Base-by-base conservation (phyloP, 1,284 basidiomycete species). In the Boletellus sp. region DNA sequence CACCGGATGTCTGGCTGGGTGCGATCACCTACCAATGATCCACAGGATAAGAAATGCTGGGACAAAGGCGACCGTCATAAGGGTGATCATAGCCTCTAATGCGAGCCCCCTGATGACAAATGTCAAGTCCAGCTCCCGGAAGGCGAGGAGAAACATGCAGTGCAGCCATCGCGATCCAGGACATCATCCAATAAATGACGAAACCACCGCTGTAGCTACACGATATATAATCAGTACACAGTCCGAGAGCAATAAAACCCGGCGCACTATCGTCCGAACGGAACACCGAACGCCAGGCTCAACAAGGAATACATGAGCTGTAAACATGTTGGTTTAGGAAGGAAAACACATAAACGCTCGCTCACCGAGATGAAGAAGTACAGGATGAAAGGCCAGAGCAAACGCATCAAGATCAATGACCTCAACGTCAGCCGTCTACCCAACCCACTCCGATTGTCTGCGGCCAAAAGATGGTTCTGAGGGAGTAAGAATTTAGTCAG, bases 161-260 rank as follows among this genome's bases (percentile, higher is more conserved):
- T 0, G 82, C 69, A 16, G 73, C 58, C 82, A 85, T 85, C 13
- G 71, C 78, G 38, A 78, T 53, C 74, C 74, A 88, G 46, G 80
- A 78, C 50, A 85, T 66, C 77, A 86, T 83, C 82, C 85, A 89
- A 69, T 85, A 87, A 19, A 88, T 68, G 51, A 89, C 68, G 64
- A 89, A 88, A 0, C 86, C 87, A 22, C 67, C 61, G 8, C 77
- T 76, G 47, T 76, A 81, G 26, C 68, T 56, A 29, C 16, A 11
- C 8, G 7, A 20, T 10, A n/a, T n/a, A n/a, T n/a, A 30, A 26
- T 52, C 25, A 57, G 40, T 20, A 26, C 14, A 13, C 34, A 17
- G 30, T 32, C n/a, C n/a, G 30, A 26, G 29, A 34, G 20, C 1
- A 33, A 30, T 43, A 13, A 14, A 40, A 19, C 16, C n/a, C 14